These are phyloP conservation scores for Pseudohyphozyma bogoriensis DNA, from an alignment of 768 basidiomycete species.

Conservation along the genomic window DNA sequence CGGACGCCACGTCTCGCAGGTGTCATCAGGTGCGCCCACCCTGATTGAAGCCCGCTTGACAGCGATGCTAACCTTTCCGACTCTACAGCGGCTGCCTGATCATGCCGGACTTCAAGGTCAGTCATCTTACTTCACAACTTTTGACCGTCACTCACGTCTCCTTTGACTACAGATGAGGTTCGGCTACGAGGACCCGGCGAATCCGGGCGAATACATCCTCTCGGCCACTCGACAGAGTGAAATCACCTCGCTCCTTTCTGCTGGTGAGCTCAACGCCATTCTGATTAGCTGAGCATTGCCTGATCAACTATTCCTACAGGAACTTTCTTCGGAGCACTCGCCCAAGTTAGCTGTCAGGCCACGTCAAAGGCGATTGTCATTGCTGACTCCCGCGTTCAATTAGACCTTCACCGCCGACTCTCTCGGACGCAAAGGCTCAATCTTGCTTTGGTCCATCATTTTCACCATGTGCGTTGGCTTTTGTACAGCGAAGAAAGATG, in stretches of 20 bases:
- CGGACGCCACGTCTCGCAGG: no score
- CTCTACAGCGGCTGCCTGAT: constrained; percentile 74
- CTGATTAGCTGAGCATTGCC: not conserved
- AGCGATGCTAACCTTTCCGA: no score
- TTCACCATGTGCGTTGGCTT: constrained; percentile 45
- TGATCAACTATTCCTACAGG: not conserved
- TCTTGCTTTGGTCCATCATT: constrained; percentile 63
- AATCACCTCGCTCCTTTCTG: constrained; percentile 66
- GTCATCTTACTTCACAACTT: no score
- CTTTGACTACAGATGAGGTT: no score
- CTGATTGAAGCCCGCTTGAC: no score
- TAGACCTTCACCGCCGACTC: constrained; percentile 66
- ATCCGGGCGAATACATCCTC: constrained; percentile 45
- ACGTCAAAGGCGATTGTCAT: no score
- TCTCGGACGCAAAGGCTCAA: constrained; percentile 60
- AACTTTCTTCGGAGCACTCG: constrained; percentile 40
- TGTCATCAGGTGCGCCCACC: no score
- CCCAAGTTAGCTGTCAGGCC: no score
- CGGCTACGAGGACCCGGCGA: constrained; percentile 59
- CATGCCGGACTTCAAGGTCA: constrained; percentile 68
- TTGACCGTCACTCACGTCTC: no score
- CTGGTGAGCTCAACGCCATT: constrained; percentile 40
- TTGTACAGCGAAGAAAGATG: no score
- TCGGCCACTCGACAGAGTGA: constrained; percentile 53
- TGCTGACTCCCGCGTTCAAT: no score